Conservation (phyloP, 1,284 basidiomycete genomes). For the Sanghuangporus weigelae region DNA sequence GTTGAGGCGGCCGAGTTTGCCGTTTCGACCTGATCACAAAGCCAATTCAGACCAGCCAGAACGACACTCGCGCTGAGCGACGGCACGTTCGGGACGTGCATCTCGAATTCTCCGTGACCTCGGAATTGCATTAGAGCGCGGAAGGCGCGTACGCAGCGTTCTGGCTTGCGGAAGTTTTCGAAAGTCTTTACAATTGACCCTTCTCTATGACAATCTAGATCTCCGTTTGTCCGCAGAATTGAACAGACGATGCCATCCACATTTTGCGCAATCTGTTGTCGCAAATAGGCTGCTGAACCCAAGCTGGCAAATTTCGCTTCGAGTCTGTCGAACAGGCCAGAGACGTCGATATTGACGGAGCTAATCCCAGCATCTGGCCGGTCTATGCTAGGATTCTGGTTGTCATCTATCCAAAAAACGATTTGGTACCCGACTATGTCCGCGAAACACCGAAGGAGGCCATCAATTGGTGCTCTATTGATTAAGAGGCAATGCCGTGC, state of each 20-base stretch:
- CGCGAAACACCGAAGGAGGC: conserved; percentile 61
- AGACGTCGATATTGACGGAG: conserved; percentile 14
- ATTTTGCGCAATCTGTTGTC: conserved; percentile 36
- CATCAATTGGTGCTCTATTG: conserved; percentile 46
- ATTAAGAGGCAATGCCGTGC: conserved; percentile 59
- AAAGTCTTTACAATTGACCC: conserved; percentile 47
- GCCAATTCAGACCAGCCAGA: conserved; percentile 56
- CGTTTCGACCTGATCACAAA: conserved; percentile 34
- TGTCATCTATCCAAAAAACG: conserved; percentile 39
- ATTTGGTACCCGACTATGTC: conserved; percentile 65
- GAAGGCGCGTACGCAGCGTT: conserved; percentile 37
- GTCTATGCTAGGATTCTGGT: conserved; percentile 3
- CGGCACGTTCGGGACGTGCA: conserved; percentile 61
- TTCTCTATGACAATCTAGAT: conserved; percentile 45
- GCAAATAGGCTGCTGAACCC: conserved; percentile 32
- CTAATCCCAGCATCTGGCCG: conserved; percentile 17
- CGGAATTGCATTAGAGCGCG: conserved; percentile 47
- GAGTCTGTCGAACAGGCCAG: conserved; percentile 27
- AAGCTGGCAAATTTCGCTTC: conserved; percentile 29
- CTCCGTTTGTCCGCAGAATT: conserved; percentile 55
- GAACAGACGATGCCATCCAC: conserved; percentile 52
- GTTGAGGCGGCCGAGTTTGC: conserved; percentile 47
- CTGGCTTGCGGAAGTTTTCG: conserved; percentile 27
- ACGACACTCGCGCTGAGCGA: conserved; percentile 44
- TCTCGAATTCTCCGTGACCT: conserved; percentile 37